Base-by-base conservation (phyloP, 116 monocot species). In the Dioscorea cayenensis region DNA sequence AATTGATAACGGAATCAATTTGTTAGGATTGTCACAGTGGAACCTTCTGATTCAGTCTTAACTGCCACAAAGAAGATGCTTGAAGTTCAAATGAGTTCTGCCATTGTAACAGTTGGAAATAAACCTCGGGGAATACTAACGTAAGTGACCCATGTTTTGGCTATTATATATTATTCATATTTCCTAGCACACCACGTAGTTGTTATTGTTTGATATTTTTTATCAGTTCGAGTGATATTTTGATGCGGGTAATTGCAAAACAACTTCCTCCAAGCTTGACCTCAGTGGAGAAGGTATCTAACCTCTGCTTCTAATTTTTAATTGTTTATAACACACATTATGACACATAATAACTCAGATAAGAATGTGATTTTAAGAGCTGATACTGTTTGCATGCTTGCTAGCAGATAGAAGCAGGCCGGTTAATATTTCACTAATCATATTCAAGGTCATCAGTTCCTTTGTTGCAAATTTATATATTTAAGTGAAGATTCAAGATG, bases 81-180 rank as follows among this genome's bases (percentile, higher is more conserved):
- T 13, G 91, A 93, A 80, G 71, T 90, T 37, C 83, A 85, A 72
- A 71, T 76, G 23, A 94, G 82, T 84, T 88, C 90, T 20, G 91
- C 88, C 70, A 79, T 99, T 52, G 68, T 94, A 61, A 67, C 83
- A 74, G 71, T 89, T 80, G 99, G 83, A 62, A 89, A 85, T 28
- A 99, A 99, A 74, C 99, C 94, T 21, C 80, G 48, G 25, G 99
- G 99, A 43, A 99, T 99, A 73, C 71, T 99, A 32, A 99, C 99
- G 99, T 99, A 78, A 75, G 82, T 14, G 77, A 35, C 23, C 43
- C 23, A 28, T 2, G 2, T 74, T 72, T 23, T 28, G n/a, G 64
- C 72, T 67, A 28, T 16, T 55, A 63, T 37, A 35, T 10, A 22
- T 2, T 18, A 43, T 68, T 10, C 58, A 71, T 51, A 7, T 59